Evolutionary conservation across 495 filamentous ascomycete genomes (phyloP).

Genomic region (Parmelia sp.): DNA sequence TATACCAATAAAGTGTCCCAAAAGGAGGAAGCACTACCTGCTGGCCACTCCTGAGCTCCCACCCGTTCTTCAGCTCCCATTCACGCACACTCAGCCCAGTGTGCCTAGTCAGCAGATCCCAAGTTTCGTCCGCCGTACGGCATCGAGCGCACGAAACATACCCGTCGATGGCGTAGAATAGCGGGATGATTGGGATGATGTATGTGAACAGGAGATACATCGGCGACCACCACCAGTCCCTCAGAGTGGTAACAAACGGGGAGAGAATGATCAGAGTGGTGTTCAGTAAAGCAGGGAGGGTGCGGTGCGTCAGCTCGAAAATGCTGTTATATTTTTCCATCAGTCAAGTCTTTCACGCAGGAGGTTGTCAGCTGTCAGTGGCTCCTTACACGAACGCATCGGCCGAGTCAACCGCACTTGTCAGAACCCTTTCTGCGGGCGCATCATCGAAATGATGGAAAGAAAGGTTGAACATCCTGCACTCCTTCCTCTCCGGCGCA

Average conservation of each 20-base stretch:
- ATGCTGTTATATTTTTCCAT: conserved; percentile 40
- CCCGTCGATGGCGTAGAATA: conserved; percentile 58
- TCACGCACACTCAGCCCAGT: conserved; percentile 35
- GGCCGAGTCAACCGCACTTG: conserved; percentile 53
- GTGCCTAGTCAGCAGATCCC: conserved; percentile 45
- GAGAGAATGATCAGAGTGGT: conserved; percentile 50
- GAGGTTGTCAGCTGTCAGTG: background rate
- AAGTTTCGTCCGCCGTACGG: conserved; percentile 56
- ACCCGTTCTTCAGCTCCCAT: conserved; percentile 31
- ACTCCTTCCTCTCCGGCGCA: conserved; percentile 35
- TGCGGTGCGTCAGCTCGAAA: conserved; percentile 62
- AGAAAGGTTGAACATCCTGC: conserved; percentile 61
- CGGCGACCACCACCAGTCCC: conserved; percentile 52
- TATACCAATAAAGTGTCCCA: conserved; percentile 25
- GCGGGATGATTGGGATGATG: conserved; percentile 53
- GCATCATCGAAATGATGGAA: conserved; percentile 70
- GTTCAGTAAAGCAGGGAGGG: conserved; percentile 44
- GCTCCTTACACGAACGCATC: conserved; percentile 54
- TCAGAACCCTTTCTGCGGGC: conserved; percentile 48
- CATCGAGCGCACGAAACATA: conserved; percentile 56
- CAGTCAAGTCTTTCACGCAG: background rate
- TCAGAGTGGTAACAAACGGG: conserved; percentile 48
- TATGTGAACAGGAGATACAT: conserved; percentile 56
- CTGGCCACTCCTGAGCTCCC: conserved; percentile 48
- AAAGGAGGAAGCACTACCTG: conserved; percentile 32